Percentiles rank a stretch among this genome's conserved stretches.
phyloP scores from a whole-genome alignment of 164 flowering plant genomes.

The Umbellularia californica region DNA sequence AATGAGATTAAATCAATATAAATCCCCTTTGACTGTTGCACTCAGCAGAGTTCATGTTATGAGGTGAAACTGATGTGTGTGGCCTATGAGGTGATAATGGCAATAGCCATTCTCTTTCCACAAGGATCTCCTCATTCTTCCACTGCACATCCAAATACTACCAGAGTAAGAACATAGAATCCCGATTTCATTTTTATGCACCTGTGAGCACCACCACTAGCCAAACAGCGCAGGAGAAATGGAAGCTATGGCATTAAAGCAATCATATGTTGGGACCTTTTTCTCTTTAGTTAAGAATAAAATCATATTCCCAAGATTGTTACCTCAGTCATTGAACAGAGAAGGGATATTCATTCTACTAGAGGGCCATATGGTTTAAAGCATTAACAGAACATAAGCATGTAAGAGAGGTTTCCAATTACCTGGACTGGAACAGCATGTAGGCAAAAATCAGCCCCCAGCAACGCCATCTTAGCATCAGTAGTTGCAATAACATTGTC shows the following conservation, averaged over 20 bases:
- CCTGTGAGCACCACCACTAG: neutral
- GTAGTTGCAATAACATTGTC: constrained; percentile 80
- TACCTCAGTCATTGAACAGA: neutral
- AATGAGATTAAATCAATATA: too few relatives aligned
- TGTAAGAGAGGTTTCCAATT: constrained; percentile 1
- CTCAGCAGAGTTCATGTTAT: too few relatives aligned
- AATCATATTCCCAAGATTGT: neutral
- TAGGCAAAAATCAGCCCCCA: constrained; percentile 79
- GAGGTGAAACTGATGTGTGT: too few relatives aligned
- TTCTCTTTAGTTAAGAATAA: neutral
- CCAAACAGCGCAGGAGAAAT: neutral
- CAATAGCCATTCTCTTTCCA: too few relatives aligned
- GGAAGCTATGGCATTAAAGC: neutral
- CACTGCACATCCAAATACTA: too few relatives aligned
- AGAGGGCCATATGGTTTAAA: too few relatives aligned
- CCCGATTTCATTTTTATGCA: neutral
- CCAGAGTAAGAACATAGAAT: too few relatives aligned
- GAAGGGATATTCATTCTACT: neutral
- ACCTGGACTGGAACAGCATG: constrained; percentile 99
- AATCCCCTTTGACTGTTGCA: too few relatives aligned
- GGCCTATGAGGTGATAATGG: too few relatives aligned
- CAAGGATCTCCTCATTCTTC: too few relatives aligned
- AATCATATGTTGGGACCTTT: too few relatives aligned
- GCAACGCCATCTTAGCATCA: constrained; percentile 72
- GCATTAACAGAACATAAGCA: neutral